Evolutionary conservation across 768 basidiomycete genomes (phyloP).

Genomic region (Phlebiopsis flavidoalba): DNA sequence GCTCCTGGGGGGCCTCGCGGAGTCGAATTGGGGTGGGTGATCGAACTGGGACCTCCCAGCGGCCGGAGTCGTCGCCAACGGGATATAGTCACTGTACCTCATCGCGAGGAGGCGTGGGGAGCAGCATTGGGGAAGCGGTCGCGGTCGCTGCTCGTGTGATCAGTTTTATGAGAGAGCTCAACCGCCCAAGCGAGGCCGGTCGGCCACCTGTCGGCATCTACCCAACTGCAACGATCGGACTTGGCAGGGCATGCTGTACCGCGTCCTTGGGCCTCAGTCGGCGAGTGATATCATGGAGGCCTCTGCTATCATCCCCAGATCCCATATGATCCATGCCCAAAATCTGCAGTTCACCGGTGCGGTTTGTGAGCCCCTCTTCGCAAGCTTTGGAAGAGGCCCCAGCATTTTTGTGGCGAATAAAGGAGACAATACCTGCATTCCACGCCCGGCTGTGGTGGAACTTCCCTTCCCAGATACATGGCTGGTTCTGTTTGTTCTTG

Average conservation of each 20-base stretch:
- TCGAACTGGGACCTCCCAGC: not conserved
- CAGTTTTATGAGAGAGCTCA: conserved; percentile 4
- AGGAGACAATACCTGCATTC: too few relatives aligned
- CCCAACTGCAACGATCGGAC: not conserved
- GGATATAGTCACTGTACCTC: conserved; percentile 16
- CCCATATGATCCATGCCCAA: not conserved
- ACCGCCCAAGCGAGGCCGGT: conserved; percentile 2
- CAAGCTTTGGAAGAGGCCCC: too few relatives aligned
- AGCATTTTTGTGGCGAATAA: too few relatives aligned
- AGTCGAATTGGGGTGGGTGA: not conserved
- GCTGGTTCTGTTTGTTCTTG: not conserved
- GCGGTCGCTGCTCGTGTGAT: conserved; percentile 3
- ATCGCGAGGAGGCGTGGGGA: not conserved
- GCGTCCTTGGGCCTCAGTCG: not conserved
- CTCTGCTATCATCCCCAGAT: not conserved
- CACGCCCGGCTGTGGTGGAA: not conserved
- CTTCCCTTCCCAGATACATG: not conserved
- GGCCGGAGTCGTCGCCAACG: conserved; percentile 16
- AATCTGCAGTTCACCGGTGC: too few relatives aligned
- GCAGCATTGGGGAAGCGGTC: conserved; percentile 1
- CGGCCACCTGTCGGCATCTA: conserved; percentile 8
- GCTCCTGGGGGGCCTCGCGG: not conserved
- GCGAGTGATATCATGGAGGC: not conserved
- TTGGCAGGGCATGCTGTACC: conserved; percentile 5
- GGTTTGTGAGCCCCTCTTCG: too few relatives aligned